Evolutionary conservation across 2,329 filamentous ascomycete species (phyloP), one percentile per base, ranked within the genome.

Genomic region (Pyricularia grisea): DNA sequence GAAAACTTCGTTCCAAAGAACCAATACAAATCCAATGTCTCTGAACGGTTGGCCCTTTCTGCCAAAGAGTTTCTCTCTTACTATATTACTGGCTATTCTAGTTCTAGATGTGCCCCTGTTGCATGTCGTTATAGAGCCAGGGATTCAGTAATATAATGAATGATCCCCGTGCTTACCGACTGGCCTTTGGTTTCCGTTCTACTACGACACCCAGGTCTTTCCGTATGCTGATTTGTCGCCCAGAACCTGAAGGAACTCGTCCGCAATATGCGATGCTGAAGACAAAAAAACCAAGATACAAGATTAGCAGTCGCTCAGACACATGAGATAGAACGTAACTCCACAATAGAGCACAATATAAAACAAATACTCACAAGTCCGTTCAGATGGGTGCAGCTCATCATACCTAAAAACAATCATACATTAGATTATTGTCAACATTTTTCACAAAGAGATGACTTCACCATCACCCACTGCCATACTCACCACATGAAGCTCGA

Each of bases 371-470:
- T 67, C 61, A 67, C 66, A 55, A 20, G 66, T 60, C 25, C 66
- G 85, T 77, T 88, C 83, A 33, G 87, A 88, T 0, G 90, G 90
- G 79, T 94, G 92, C 75, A 94, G 76, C 75, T 88, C 85, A 77
- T 94, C 91, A 73, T 83, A 84, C 79, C 79, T 81, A 61, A n/a
- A 33, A 23, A 27, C 7, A 27, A 42, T 64, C 30, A 36, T 7
- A 36, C 1, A 23, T 66, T 31, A 66, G 65, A 25, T 17, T 9
- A n/a, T 20, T 2, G 31, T 1, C 65, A 10, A 6, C 27, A 36
- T 20, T 17, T 4, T 6, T 6, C n/a, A 55, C n/a, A 55, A 55
- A 66, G n/a, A 42, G 6, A 42, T 10, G 20, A 27, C 9, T 10
- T 25, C 33, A 10, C 3, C 5, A n/a, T 10, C 27, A 65, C 17